Evolutionary conservation across 768 basidiomycete genomes (phyloP).

Genomic region (Hebeloma cylindrosporum): DNA sequence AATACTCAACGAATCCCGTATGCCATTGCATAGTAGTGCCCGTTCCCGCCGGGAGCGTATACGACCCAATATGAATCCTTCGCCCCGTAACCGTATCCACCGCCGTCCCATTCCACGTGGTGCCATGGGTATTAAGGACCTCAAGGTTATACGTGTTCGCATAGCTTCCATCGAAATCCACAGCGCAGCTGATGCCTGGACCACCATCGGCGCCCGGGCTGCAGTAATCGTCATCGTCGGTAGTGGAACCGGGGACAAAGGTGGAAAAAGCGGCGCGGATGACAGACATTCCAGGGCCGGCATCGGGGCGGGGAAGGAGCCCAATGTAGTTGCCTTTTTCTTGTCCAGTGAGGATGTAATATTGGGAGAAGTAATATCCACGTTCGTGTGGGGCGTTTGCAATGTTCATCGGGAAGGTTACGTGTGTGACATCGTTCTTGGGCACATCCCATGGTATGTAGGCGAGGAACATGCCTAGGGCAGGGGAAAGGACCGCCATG

Average conservation of each 20-base stretch:
- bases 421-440: not conserved
- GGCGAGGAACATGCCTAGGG: not conserved
- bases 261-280: slow-evolving; percentile 5
- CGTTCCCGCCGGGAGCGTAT: not conserved
- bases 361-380: slow-evolving; percentile 8
- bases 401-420: slow-evolving; percentile 8
- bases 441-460: slow-evolving; percentile 1
- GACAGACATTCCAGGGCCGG: not conserved
- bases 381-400: not conserved
- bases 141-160: slow-evolving; percentile 4
- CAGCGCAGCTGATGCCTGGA: not conserved
- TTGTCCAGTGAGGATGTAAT: slow-evolving; percentile 2
- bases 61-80: slow-evolving; percentile 3
- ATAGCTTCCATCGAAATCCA: slow-evolving; percentile 5
- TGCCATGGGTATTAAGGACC: slow-evolving; percentile 2
- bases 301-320: slow-evolving; percentile 5
- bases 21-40: not conserved
- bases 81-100: slow-evolving; percentile 3
- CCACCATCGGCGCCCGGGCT: not conserved
- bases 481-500: no score
- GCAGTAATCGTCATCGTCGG: not conserved
- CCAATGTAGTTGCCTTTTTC: slow-evolving; percentile 5
- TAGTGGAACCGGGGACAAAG: slow-evolving; percentile 3
- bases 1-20: slow-evolving; percentile 3
- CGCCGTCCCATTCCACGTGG: slow-evolving; percentile 1